phyloP scores from a whole-genome alignment of 345 rosid species.

The Physaria fendleri region DNA sequence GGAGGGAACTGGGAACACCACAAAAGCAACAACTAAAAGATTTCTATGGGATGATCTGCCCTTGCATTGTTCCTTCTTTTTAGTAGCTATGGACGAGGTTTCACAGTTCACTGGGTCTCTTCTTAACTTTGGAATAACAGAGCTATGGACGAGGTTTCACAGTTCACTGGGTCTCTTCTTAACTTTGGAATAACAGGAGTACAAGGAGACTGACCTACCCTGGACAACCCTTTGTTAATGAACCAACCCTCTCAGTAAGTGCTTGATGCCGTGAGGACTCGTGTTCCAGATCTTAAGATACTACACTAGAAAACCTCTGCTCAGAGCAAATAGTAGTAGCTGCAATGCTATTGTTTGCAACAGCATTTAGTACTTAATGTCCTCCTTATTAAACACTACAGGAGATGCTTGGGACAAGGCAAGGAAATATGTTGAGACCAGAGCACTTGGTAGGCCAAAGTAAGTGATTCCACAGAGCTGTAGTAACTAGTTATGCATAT shows the following conservation, averaged over 20 bases:
- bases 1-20: slow-evolving; percentile 98
- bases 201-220: too few relatives aligned
- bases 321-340: slow-evolving; percentile 97
- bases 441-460: slow-evolving; percentile 96
- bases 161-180: not conserved
- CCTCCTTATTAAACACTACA: slow-evolving; percentile 91
- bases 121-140: slow-evolving; percentile 31
- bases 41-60: slow-evolving; percentile 98
- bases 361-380: slow-evolving; percentile 97
- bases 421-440: slow-evolving; percentile 88
- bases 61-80: slow-evolving; percentile 97
- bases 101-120: too few relatives aligned
- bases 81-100: slow-evolving; percentile 99
- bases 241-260: too few relatives aligned
- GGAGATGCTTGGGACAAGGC: slow-evolving; percentile 99
- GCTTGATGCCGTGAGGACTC: slow-evolving; percentile 45
- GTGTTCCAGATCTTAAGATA: slow-evolving; percentile 73
- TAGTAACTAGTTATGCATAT: slow-evolving; percentile 95
- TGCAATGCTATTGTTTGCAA: slow-evolving; percentile 90
- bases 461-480: slow-evolving; percentile 97
- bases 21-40: slow-evolving; percentile 99
- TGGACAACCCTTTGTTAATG: too few relatives aligned
- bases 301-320: slow-evolving; percentile 81
- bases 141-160: slow-evolving; percentile 99
- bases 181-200: slow-evolving; percentile 47